Base-by-base conservation (phyloP, 1,139 yeast species). In the Suhomyces kunorum region DNA sequence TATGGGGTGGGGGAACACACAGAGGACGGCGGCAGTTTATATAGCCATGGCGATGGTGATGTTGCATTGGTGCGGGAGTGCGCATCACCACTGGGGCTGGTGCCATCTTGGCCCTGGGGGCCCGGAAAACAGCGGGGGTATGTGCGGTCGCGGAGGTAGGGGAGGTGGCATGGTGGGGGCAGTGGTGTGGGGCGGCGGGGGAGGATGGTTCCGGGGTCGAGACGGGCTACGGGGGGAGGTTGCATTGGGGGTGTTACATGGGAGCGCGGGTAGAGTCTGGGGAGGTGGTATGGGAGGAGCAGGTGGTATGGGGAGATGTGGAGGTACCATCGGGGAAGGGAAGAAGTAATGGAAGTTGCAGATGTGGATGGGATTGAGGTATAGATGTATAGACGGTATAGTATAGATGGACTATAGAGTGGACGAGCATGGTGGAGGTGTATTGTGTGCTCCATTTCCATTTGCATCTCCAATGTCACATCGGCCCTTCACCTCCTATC, bases 1-100 rank as follows among this genome's bases (percentile, higher is more conserved):
- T 12, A 6, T 17, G 32, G 8, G 33, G 34, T 25, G 34, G 35
- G 24, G 32, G 22, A 4, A 11, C 7, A 19, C 11, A 20, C n/a
- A 20, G 24, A 20, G 24, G 24, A n/a, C n/a, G 3, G 4, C 28
- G 15, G 25, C 16, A 32, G 14, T 36, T 36, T 39, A 35, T 39
- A 38, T 32, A 34, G 12, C 27, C 29, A 17, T 23, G 29, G 25
- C 24, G 42, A 28, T 28, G 39, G 32, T 36, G 43, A 39, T 39
- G 43, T 39, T 39, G 27, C 43, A 39, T 39, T 20, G 39, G 13
- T 24, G 26, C 31, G 35, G 26, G 24, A 26, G 39, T 31, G 34
- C 20, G 24, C 36, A 14, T n/a, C 8, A 12, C 28, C 15, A 8
- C 4, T 11, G 3, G 27, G 15, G 27, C 15, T 25, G 16, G 14